These are phyloP conservation scores for Candolleomyces eurysporus DNA, from an alignment of 768 basidiomycete genomes.

Conservation along the genomic window DNA sequence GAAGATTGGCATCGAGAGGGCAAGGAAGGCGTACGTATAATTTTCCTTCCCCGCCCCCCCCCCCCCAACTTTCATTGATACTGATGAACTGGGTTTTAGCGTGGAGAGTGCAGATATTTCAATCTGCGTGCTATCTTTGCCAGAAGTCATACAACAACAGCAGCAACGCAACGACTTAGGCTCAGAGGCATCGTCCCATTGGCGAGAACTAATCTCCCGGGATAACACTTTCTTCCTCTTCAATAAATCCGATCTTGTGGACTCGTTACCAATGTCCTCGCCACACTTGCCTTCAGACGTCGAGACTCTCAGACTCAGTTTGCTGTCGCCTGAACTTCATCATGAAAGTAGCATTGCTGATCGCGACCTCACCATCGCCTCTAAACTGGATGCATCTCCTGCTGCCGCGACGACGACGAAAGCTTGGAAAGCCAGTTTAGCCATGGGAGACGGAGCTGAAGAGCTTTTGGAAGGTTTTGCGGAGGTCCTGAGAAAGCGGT, in stretches of 20 bases:
- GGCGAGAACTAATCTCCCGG: slow-evolving; percentile 49
- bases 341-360: neutral
- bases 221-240: slow-evolving; percentile 63
- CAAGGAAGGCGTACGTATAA: slow-evolving; percentile 56
- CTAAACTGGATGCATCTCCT: too few species aligned
- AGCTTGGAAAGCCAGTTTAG: too few species aligned
- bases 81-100: slow-evolving; percentile 34
- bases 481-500: too few species aligned
- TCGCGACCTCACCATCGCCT: too few species aligned
- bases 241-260: slow-evolving; percentile 72
- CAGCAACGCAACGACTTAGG: slow-evolving; percentile 4
- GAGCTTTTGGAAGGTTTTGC: too few species aligned
- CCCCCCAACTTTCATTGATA: neutral
- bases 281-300: neutral
- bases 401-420: too few species aligned
- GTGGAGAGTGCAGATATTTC: slow-evolving; percentile 66
- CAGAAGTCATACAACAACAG: slow-evolving; percentile 33
- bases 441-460: too few species aligned
- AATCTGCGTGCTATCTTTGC: slow-evolving; percentile 79
- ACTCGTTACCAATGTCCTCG: neutral
- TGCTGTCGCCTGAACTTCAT: neutral
- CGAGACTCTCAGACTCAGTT: neutral
- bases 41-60: too few species aligned
- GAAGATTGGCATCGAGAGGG: slow-evolving; percentile 76
- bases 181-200: slow-evolving; percentile 10